phyloP scores from a whole-genome alignment of 2,329 filamentous ascomycete species.

The Fusarium odoratissimum region DNA sequence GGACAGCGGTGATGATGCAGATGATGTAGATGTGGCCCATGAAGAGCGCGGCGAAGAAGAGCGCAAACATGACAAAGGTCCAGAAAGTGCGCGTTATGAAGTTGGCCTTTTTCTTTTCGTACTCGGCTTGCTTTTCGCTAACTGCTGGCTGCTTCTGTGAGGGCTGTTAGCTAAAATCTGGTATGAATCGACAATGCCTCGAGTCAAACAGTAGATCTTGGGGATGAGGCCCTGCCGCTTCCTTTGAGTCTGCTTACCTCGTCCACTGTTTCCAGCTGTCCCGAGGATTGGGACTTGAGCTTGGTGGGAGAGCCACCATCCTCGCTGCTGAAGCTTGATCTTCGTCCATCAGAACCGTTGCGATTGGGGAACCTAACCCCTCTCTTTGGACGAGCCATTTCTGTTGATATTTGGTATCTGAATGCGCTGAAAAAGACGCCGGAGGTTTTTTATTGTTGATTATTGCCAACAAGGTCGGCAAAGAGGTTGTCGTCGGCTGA shows the following conservation, averaged over 20 bases:
- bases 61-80: conserved; percentile 96
- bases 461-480: conserved; percentile 6
- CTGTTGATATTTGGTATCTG: conserved; percentile 11
- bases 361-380: conserved; percentile 67
- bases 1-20: conserved; percentile 88
- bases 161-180: neutral
- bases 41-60: conserved; percentile 93
- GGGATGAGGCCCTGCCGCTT: neutral
- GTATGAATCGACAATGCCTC: neutral
- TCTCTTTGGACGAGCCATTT: conserved; percentile 57
- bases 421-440: conserved; percentile 4
- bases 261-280: conserved; percentile 49
- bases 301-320: conserved; percentile 53
- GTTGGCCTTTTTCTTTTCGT: conserved; percentile 98
- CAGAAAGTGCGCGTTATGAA: conserved; percentile 97
- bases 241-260: conserved; percentile 47
- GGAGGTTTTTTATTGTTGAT: neutral
- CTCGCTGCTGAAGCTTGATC: conserved; percentile 78
- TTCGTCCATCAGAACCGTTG: conserved; percentile 63
- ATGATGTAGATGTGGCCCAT: conserved; percentile 98
- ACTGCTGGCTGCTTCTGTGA: conserved; percentile 56
- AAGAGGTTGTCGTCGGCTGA: conserved; percentile 18
- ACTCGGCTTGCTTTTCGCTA: conserved; percentile 69
- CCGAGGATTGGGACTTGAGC: conserved; percentile 43
- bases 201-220: neutral